Base-by-base conservation (phyloP, 129 eudicot species). In the Escallonia rubra region DNA sequence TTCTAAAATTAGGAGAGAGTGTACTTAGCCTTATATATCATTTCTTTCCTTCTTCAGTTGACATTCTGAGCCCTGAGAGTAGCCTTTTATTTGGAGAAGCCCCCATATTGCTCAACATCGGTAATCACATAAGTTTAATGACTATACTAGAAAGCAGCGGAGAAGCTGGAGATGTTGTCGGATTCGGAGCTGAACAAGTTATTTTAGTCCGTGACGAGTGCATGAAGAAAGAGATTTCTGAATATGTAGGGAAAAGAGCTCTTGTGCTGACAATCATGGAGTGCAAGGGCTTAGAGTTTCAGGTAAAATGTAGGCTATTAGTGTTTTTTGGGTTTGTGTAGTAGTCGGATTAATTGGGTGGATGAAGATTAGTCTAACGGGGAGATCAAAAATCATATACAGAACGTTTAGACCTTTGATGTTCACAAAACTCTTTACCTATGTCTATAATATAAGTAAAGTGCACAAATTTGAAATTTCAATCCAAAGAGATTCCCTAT, bases 161-260 rank as follows among this genome's bases (percentile, higher is more conserved):
- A 61, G 42, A 45, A 11, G 76, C 78, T 6, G 69, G 61, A 4
- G 80, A 85, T 62, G 78, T 86, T 41, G 82, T 82, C 12, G 95
- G 97, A 5, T 90, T 90, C 63, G 97, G 95, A 53, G 97, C 97
- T 7, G 95, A 90, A 66, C 97, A 90, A 63, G 97, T 90, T 15
- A 90, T 90, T 52, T 64, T 90, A 60, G 97, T 90, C 4, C 82
- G 92, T 42, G 97, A 90, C 78, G 97, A 87, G 65, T 60, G 43
- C 48, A 82, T 76, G 0, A 83, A 74, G 63, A 48, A 68, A 34
- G 92, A 90, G 41, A 81, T 90, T 23, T 73, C 67, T 16, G 67
- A 49, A 41, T 80, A 61, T 55, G 82, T 87, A 51, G 97, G 95
- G 60, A 77, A 80, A 47, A 77, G 80, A 34, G 97, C 97, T 69